Base-by-base conservation (phyloP, 1,284 basidiomycete species). In the Sporisorium exsertum region DNA sequence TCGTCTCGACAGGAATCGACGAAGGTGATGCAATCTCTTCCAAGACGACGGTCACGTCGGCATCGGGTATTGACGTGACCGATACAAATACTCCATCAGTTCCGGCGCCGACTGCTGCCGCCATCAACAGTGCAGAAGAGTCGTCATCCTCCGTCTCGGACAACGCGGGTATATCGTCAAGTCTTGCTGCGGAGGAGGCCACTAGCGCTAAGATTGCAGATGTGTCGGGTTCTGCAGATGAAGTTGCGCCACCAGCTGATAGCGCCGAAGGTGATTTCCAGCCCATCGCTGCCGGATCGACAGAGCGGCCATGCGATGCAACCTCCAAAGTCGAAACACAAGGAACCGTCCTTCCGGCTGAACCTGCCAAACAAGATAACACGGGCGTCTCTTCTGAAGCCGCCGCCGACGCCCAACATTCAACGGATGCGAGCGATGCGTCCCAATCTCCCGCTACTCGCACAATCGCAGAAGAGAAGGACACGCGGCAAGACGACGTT, bases 1-100 rank as follows among this genome's bases (percentile, higher is more conserved):
- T 77, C 5, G 57, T 72, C n/a, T 72, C 69, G 37, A 77, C 74
- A 4, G 74, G 74, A 4, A 69, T 72, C 27, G 69, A 72, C 16
- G 64, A 69, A 15, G 57, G 49, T 5, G 65, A 72, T n/a, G 50
- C 37, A 2, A 15, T 51, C 10, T n/a, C 58, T 15, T 58, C 63
- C n/a, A 67, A 68, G 43, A 73, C 71, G 4, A 66, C 64, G 2
- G 73, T 76, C 58, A 76, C 64, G 22, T 66, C 68, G 10, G 64
- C 58, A 7, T 76, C 73, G 13, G 73, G 73, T 13, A 60, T 63
- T 32, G 63, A 72, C 26, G 60, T 64, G 18, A 35, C 53, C 20
- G 70, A 72, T 12, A 33, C 45, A 12, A 16, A 46, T 2, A 6
- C 57, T 5, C n/a, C 56, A 32, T 3, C 51, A 22, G 35, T 46